Conservation (phyloP, 306 rosid species). For the Gleditsia sinensis region DNA sequence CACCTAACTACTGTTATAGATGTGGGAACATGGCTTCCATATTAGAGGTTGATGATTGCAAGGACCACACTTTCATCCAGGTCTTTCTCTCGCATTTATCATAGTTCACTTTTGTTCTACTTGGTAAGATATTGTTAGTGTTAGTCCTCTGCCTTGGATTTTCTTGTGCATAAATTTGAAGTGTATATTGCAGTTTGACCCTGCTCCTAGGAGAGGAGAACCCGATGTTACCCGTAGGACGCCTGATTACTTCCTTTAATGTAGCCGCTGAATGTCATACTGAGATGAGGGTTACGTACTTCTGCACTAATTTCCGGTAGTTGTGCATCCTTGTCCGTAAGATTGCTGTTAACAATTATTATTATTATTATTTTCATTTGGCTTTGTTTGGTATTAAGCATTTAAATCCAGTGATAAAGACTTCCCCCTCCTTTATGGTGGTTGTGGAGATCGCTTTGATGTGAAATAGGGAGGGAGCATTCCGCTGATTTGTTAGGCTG, state of each 20-base stretch:
- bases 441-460: slow-evolving; percentile 53
- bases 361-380: no score
- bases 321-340: slow-evolving; percentile 41
- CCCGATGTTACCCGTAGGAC: slow-evolving; percentile 99
- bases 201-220: slow-evolving; percentile 99
- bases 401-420: slow-evolving; percentile 41
- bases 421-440: slow-evolving; percentile 38
- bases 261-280: slow-evolving; percentile 39
- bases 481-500: slow-evolving; percentile 53
- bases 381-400: no score
- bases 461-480: slow-evolving; percentile 58
- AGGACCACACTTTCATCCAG: slow-evolving; percentile 95
- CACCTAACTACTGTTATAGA: slow-evolving; percentile 98
- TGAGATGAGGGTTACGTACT: slow-evolving; percentile 28
- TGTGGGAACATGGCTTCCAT: slow-evolving; percentile 99
- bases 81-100: slow-evolving; percentile 42
- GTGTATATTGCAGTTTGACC: slow-evolving; percentile 77
- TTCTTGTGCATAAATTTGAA: slow-evolving; percentile 31
- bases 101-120: slow-evolving; percentile 10
- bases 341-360: no score
- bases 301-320: slow-evolving; percentile 47
- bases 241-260: slow-evolving; percentile 92
- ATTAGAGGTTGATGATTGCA: slow-evolving; percentile 98
- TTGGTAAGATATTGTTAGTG: not conserved
- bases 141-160: slow-evolving; percentile 13